These are phyloP conservation scores for Fusarium piperis DNA, from an alignment of 2,329 filamentous ascomycete species.

Conservation along the genomic window DNA sequence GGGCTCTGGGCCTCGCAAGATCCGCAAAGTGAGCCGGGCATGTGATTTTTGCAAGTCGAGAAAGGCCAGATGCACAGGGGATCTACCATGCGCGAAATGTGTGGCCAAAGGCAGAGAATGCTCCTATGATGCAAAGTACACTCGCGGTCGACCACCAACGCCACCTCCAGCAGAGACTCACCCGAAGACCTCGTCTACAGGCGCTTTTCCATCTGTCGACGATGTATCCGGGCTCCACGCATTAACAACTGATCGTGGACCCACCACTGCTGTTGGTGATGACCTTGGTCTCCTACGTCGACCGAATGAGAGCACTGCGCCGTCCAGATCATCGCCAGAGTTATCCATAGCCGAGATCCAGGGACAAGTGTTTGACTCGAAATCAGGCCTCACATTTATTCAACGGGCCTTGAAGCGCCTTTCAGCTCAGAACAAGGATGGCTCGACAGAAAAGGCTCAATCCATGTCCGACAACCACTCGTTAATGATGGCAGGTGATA, in stretches of 20 bases:
- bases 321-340: slow-evolving; percentile 54
- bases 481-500: slow-evolving; percentile 61
- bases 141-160: not conserved
- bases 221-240: not conserved
- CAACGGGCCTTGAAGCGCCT: slow-evolving; percentile 62
- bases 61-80: slow-evolving; percentile 43
- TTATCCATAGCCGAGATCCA: slow-evolving; percentile 59
- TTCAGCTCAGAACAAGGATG: slow-evolving; percentile 51
- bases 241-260: not conserved
- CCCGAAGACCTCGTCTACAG: not conserved
- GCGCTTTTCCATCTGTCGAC: not conserved
- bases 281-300: not conserved
- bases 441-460: slow-evolving; percentile 37
- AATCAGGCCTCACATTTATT: slow-evolving; percentile 62
- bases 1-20: not conserved
- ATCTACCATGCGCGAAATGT: slow-evolving; percentile 47
- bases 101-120: slow-evolving; percentile 25
- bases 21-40: slow-evolving; percentile 45
- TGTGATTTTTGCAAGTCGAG: slow-evolving; percentile 44
- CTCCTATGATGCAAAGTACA: not conserved
- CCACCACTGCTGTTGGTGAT: not conserved
- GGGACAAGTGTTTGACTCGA: slow-evolving; percentile 62
- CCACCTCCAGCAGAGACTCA: not conserved
- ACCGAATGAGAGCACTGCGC: slow-evolving; percentile 7
- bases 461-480: slow-evolving; percentile 51